phyloP scores from a whole-genome alignment of 2,329 filamentous ascomycete genomes.

The Cercospora brassicicola region DNA sequence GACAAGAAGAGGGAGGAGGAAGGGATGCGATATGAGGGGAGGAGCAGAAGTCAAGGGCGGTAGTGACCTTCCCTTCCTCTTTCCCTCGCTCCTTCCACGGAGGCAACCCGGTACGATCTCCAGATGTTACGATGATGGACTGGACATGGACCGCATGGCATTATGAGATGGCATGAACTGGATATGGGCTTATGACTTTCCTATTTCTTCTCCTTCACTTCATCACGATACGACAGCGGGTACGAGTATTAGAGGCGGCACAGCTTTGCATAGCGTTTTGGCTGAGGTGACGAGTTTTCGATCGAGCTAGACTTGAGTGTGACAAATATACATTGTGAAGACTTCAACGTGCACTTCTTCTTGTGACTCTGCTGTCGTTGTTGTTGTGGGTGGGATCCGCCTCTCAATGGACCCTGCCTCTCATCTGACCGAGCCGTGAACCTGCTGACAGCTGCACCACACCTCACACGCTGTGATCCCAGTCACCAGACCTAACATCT shows the following conservation, averaged over 20 bases:
- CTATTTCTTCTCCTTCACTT: not conserved
- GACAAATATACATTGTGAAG: not conserved
- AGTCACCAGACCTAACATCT: not conserved
- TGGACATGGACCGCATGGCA: not conserved
- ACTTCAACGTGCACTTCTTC: not conserved
- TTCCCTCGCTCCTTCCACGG: not conserved
- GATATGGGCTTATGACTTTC: not conserved
- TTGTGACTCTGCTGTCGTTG: not conserved
- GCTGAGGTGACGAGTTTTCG: not conserved
- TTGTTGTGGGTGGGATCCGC: not conserved
- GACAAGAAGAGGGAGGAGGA: conserved; percentile 31
- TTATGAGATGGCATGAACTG: not conserved
- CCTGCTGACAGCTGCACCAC: not conserved
- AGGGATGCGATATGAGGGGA: conserved; percentile 24
- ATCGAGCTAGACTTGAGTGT: not conserved
- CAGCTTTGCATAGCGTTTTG: not conserved
- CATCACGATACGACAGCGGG: not conserved
- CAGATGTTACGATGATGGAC: not conserved
- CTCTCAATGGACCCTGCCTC: not conserved
- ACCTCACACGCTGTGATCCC: not conserved
- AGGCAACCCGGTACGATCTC: not conserved
- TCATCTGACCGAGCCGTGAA: not conserved
- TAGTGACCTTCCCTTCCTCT: conserved; percentile 7
- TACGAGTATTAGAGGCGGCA: not conserved
- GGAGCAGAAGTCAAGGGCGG: conserved; percentile 27